Evolutionary conservation across 2,329 filamentous ascomycete species (phyloP), one percentile per base, ranked within the genome.

Genomic region (Fusarium torreyae): DNA sequence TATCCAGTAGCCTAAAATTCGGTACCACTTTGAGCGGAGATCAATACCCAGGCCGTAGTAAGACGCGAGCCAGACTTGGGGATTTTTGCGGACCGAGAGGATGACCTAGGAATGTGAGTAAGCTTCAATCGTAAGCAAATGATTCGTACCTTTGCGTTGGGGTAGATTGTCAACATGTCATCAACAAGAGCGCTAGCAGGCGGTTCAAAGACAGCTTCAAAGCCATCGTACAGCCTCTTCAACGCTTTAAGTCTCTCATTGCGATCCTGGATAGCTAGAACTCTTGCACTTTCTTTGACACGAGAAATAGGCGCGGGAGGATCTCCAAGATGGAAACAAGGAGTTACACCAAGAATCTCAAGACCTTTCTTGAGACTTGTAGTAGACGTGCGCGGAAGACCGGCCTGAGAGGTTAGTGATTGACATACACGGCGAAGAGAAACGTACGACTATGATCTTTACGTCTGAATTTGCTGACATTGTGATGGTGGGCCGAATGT

Each of bases 301-400:
- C 67, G 57, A 1, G 66, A 17, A 2, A 70, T 70, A 0, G 66
- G 66, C 0, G 67, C 67, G 4, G 67, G 67, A 45, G 67, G 67
- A n/a, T 69, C 67, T 46, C 67, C 67, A 0, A 69, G 67, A 6
- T 69, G 67, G n/a, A 67, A 69, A 46, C 67, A 70, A 15, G 67
- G 66, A 1, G 39, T 24, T 6, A 70, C 42, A 3, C 67, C 67
- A 1, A 70, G 53, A 42, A 70, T 50, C 40, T 69, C 67, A 8
- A 69, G 62, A 14, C 67, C 67, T 22, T 70, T 70, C 20, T 70
- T 70, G 24, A 70, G 66, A 52, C 67, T 70, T 33, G 67, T 70
- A 3, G 67, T 70, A 18, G 67, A 70, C 0, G 67, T 70, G 9
- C 67, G 67, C 20, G 67, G 66, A 0, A 70, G 53, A 31, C 67